Conservation (phyloP, 768 basidiomycete species). For the Sporobolomyces roseus region DNA sequence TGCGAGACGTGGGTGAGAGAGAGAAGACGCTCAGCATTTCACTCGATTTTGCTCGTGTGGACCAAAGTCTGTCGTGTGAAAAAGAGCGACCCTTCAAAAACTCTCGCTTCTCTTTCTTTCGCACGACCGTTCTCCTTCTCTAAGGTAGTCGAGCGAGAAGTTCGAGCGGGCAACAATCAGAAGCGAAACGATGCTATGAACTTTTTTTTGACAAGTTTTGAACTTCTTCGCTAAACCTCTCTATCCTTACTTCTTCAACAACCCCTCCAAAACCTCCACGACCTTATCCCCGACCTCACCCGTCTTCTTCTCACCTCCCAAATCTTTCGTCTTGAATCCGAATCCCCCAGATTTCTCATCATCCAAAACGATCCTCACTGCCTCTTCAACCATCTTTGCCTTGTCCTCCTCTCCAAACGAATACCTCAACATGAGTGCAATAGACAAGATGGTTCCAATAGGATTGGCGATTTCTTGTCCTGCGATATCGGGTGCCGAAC, state of each 20-base stretch:
- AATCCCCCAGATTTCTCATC: conserved; percentile 62
- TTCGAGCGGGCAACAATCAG: too few relatives aligned
- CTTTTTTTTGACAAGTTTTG: too few relatives aligned
- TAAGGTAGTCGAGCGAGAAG: too few relatives aligned
- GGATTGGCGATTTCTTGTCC: conserved; percentile 90
- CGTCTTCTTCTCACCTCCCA: conserved; percentile 74
- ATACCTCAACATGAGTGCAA: conserved; percentile 88
- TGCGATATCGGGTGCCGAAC: conserved; percentile 81
- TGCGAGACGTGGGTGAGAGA: not conserved
- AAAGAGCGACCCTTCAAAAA: too few relatives aligned
- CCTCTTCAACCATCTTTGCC: conserved; percentile 77
- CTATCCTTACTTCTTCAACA: conserved; percentile 35
- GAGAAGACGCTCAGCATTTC: not conserved
- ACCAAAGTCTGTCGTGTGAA: not conserved
- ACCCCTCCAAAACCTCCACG: conserved; percentile 55
- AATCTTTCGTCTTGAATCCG: conserved; percentile 77
- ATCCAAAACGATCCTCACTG: conserved; percentile 88
- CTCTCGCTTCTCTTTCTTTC: too few relatives aligned
- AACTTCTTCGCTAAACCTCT: too few relatives aligned
- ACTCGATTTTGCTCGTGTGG: not conserved
- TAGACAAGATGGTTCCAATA: conserved; percentile 88
- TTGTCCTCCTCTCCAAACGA: conserved; percentile 83
- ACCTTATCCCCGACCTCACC: conserved; percentile 78
- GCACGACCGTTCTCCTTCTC: too few relatives aligned
- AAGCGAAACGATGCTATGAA: too few relatives aligned